Evolutionary conservation across 768 basidiomycete genomes (phyloP).

Genomic region (Termitomyces sp.): DNA sequence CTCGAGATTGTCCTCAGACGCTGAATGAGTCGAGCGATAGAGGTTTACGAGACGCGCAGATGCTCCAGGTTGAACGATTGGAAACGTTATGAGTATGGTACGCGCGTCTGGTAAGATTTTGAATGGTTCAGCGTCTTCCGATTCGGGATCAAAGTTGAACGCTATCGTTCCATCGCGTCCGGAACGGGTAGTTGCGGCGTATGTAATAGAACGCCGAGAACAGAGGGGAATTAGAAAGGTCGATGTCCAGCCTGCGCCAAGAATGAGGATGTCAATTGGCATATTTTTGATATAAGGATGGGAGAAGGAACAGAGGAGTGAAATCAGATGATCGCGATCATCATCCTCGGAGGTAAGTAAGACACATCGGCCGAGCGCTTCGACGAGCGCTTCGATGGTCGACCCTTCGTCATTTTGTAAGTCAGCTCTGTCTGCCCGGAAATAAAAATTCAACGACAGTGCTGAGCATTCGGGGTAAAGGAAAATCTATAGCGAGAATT

Average conservation of each 20-base stretch:
- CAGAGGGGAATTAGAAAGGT: slow-evolving; percentile 59
- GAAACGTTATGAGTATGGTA: slow-evolving; percentile 57
- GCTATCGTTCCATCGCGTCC: slow-evolving; percentile 47
- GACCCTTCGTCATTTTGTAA: too few species aligned
- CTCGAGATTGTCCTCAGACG: not conserved
- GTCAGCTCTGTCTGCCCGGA: too few species aligned
- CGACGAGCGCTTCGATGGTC: too few species aligned
- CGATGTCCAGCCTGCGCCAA: slow-evolving; percentile 68
- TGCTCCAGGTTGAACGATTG: slow-evolving; percentile 45
- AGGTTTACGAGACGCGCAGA: slow-evolving; percentile 42
- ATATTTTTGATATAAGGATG: not conserved
- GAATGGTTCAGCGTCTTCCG: slow-evolving; percentile 42
- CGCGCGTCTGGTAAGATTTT: slow-evolving; percentile 46
- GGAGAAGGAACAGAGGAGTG: not conserved
- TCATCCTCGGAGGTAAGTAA: too few species aligned
- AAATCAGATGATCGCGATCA: not conserved
- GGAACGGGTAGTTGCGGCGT: slow-evolving; percentile 53
- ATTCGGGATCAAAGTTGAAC: slow-evolving; percentile 54
- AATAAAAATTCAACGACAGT: too few species aligned
- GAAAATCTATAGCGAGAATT: not conserved
- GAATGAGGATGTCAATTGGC: slow-evolving; percentile 51
- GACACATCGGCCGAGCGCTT: too few species aligned
- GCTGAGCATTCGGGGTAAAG: too few species aligned
- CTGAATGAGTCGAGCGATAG: slow-evolving; percentile 37
- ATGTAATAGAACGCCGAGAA: slow-evolving; percentile 32